A percentile compares a stretch with the other conserved stretches of the same genome.
These are phyloP conservation scores for Botrytis tulipae DNA, from an alignment of 2,329 filamentous ascomycete genomes.

Conservation along the genomic window DNA sequence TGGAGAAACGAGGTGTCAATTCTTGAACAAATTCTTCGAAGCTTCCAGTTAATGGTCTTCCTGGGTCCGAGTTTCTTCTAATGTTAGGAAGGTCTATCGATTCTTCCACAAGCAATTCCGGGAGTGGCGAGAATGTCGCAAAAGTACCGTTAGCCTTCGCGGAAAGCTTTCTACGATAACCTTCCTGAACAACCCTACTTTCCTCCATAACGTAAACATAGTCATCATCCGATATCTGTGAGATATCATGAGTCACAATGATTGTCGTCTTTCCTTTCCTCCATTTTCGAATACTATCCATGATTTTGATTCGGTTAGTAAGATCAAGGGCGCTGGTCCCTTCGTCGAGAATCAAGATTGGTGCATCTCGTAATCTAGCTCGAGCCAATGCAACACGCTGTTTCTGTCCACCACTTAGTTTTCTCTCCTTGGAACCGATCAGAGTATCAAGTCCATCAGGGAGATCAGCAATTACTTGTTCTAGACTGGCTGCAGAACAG, in stretches of 20 bases:
- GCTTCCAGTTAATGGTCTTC: slow-evolving; percentile 17
- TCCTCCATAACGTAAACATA: slow-evolving; percentile 78
- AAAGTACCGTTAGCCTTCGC: slow-evolving; percentile 47
- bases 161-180: slow-evolving; percentile 58
- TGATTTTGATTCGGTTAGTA: slow-evolving; percentile 63
- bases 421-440: slow-evolving; percentile 66
- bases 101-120: slow-evolving; percentile 1
- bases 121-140: slow-evolving; percentile 42
- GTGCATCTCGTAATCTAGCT: slow-evolving; percentile 71
- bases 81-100: background rate
- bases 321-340: slow-evolving; percentile 82
- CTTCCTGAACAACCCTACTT: slow-evolving; percentile 66
- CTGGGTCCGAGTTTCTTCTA: slow-evolving; percentile 24
- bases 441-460: slow-evolving; percentile 69
- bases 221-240: slow-evolving; percentile 69
- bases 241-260: slow-evolving; percentile 87
- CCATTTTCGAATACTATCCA: slow-evolving; percentile 76
- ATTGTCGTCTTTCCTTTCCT: slow-evolving; percentile 80
- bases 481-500: slow-evolving; percentile 66
- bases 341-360: slow-evolving; percentile 84
- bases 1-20: slow-evolving; percentile 8
- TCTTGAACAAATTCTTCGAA: slow-evolving; percentile 11
- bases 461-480: slow-evolving; percentile 63
- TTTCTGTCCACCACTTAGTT: slow-evolving; percentile 79
- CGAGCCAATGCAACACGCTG: slow-evolving; percentile 80